Percentiles rank a stretch among this genome's conserved stretches.
phyloP scores from a whole-genome alignment of 2,329 filamentous ascomycete species.

The Cladophialophora psammophila region DNA sequence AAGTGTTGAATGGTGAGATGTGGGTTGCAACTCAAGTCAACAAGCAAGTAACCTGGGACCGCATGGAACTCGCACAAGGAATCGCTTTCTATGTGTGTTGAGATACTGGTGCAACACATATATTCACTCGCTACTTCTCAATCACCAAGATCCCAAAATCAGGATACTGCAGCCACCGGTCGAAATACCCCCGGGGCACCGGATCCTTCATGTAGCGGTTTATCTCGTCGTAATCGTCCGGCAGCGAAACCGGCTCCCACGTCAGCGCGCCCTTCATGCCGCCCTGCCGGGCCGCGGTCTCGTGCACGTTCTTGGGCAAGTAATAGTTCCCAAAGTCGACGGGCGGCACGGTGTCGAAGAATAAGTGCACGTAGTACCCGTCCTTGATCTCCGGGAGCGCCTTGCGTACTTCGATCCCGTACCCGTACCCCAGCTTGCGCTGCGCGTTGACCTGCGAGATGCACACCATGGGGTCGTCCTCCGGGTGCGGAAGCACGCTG shows the following conservation, averaged over 20 bases:
- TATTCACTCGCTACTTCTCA: conserved; percentile 10
- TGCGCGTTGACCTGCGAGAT: conserved; percentile 27
- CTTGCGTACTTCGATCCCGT: conserved; percentile 11
- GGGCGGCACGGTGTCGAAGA: conserved; percentile 27
- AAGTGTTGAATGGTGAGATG: no score
- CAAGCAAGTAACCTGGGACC: no score
- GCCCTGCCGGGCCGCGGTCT: conserved; percentile 25
- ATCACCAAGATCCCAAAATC: conserved; percentile 29
- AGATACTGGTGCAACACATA: no score
- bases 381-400: neutral
- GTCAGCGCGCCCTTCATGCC: conserved; percentile 28
- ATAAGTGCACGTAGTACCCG: conserved; percentile 23
- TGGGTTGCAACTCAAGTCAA: no score
- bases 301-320: conserved; percentile 25
- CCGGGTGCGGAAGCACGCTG: conserved; percentile 43
- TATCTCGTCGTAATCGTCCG: conserved; percentile 21
- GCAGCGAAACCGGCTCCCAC: conserved; percentile 23
- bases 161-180: conserved; percentile 23
- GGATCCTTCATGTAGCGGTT: conserved; percentile 17
- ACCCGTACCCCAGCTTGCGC: conserved; percentile 14
- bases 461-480: conserved; percentile 37
- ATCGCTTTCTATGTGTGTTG: no score
- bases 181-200: conserved; percentile 20
- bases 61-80: no score
- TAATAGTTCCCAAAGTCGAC: conserved; percentile 35